These are phyloP conservation scores for Stylosanthes scabra DNA, from an alignment of 331 rosid genomes.

Conservation along the genomic window DNA sequence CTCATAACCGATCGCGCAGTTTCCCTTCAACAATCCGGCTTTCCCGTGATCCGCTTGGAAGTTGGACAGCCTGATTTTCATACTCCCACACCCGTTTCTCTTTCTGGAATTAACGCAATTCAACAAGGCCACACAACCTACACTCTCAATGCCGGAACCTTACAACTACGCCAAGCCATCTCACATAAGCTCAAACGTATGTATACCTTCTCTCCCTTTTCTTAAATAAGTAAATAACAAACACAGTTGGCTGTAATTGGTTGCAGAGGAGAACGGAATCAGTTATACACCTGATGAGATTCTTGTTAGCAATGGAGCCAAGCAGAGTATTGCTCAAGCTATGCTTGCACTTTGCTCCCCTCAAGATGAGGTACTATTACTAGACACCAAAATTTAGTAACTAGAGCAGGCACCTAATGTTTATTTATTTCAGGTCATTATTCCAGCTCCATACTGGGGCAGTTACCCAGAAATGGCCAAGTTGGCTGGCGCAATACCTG, in stretches of 20 bases:
- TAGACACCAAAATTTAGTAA: too few relatives aligned
- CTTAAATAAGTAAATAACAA: too few relatives aligned
- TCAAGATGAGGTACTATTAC: conserved; percentile 66
- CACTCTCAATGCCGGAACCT: conserved; percentile 79
- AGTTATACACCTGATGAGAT: conserved; percentile 79
- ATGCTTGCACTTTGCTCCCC: conserved; percentile 88
- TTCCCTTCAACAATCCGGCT: conserved; percentile 78
- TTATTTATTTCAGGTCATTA: conserved; percentile 62
- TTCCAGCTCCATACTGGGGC: conserved; percentile 96
- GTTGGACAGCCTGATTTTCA: conserved; percentile 93
- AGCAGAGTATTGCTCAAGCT: conserved; percentile 80
- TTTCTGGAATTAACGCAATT: conserved; percentile 78
- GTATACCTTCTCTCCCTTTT: not conserved
- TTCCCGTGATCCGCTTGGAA: conserved; percentile 78
- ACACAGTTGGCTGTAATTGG: not conserved
- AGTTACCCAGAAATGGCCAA: conserved; percentile 96
- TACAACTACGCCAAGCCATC: conserved; percentile 83
- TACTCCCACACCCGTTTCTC: conserved; percentile 60
- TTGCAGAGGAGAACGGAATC: conserved; percentile 82
- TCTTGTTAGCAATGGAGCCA: conserved; percentile 88
- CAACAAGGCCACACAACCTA: conserved; percentile 81
- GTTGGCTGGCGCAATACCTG: conserved; percentile 90
- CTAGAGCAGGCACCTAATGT: too few relatives aligned
- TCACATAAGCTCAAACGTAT: conserved; percentile 80
- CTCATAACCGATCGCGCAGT: conserved; percentile 81